These are phyloP conservation scores for Rosellinia necatrix DNA, from an alignment of 2,329 filamentous ascomycete species.

Conservation along the genomic window DNA sequence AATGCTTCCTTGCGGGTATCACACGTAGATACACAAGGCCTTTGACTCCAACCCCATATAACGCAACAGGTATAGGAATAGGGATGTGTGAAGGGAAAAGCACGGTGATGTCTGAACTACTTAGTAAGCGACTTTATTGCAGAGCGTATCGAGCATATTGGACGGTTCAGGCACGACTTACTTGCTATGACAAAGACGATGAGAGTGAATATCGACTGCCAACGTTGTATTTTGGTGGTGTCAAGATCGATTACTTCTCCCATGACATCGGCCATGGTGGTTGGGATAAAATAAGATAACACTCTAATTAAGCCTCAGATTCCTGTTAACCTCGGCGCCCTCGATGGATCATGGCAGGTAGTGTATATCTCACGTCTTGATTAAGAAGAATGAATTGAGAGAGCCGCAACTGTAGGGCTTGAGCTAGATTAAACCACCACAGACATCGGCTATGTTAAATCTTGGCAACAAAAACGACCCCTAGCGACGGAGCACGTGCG, in stretches of 20 bases:
- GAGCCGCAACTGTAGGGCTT: conserved; percentile 2
- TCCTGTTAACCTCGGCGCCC: conserved; percentile 1
- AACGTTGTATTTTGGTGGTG: conserved; percentile 62
- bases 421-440: too few species aligned
- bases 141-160: not conserved
- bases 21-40: conserved; percentile 53
- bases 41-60: conserved; percentile 53
- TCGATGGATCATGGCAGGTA: conserved; percentile 11
- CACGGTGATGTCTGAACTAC: conserved; percentile 66
- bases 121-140: conserved; percentile 15
- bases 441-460: conserved; percentile 7
- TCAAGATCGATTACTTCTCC: conserved; percentile 43
- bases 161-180: conserved; percentile 49
- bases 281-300: not conserved
- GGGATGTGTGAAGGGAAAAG: conserved; percentile 71
- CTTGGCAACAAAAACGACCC: conserved; percentile 1
- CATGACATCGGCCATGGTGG: conserved; percentile 28
- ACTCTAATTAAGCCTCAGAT: conserved; percentile 1
- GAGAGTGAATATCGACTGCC: conserved; percentile 73
- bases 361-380: not conserved
- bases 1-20: conserved; percentile 49
- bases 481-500: conserved; percentile 5
- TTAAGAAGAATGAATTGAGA: too few species aligned
- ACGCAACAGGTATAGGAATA: conserved; percentile 58
- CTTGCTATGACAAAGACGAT: conserved; percentile 72